These are phyloP conservation scores for Actinomucor elegans DNA, from an alignment of 371 early-diverging fungal species.

Conservation along the genomic window DNA sequence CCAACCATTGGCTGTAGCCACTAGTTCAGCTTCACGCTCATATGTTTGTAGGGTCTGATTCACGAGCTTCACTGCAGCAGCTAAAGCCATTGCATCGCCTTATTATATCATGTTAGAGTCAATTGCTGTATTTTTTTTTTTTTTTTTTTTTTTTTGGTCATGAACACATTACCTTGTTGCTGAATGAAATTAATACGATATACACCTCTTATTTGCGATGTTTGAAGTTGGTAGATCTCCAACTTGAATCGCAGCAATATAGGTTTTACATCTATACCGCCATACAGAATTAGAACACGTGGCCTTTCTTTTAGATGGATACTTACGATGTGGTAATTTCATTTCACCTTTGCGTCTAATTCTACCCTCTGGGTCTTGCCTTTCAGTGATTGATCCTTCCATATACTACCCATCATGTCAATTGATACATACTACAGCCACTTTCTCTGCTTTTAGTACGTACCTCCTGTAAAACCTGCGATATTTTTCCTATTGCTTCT, in stretches of 20 bases:
- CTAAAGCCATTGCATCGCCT: conserved; percentile 45
- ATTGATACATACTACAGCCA: too few species aligned
- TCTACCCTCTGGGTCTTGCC: conserved; percentile 38
- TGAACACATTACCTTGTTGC: conserved; percentile 36
- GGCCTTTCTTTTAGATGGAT: too few species aligned
- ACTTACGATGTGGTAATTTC: conserved; percentile 31
- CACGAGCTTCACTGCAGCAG: conserved; percentile 40
- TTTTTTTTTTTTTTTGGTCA: neutral
- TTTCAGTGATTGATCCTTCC: conserved; percentile 39
- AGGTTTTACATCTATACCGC: conserved; percentile 31
- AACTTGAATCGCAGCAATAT: conserved; percentile 36
- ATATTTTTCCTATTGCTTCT: conserved; percentile 46
- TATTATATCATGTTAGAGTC: neutral
- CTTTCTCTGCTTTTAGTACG: too few species aligned
- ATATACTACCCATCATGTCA: conserved; percentile 41
- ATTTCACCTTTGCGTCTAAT: conserved; percentile 45
- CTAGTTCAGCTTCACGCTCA: conserved; percentile 42
- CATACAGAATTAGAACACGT: neutral
- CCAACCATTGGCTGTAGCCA: conserved; percentile 35
- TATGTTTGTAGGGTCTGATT: conserved; percentile 36
- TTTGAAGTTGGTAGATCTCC: conserved; percentile 30
- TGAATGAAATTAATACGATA: conserved; percentile 45
- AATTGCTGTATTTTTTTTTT: too few species aligned
- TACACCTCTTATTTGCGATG: conserved; percentile 16
- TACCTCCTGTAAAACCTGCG: conserved; percentile 48